Percentiles rank a stretch among this genome's conserved stretches.
Evolutionary conservation across 305 asterid species (phyloP).

Genomic region (Solanum hybrid): DNA sequence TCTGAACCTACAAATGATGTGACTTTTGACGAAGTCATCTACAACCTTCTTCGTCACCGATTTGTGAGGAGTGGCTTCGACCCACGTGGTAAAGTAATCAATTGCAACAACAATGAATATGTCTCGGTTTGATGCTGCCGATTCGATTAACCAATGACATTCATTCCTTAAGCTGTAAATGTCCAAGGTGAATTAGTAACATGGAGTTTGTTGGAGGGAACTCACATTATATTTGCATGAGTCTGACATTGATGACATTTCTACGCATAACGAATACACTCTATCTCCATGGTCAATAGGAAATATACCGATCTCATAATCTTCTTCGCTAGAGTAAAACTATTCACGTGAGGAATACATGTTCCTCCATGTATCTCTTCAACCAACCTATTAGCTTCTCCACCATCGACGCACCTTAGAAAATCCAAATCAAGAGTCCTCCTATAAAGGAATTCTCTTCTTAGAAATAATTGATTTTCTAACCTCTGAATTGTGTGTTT

Average conservation of each 20-base stretch:
- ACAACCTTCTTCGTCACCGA: not conserved
- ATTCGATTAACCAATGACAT: not conserved
- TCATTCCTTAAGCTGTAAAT: not conserved
- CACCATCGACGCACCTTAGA: not conserved
- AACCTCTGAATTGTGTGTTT: not conserved
- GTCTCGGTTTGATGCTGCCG: not conserved
- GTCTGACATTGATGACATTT: not conserved
- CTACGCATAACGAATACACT: not conserved
- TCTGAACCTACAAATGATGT: not conserved
- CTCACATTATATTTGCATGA: not conserved
- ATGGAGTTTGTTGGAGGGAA: not conserved
- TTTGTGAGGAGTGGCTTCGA: not conserved
- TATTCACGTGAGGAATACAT: not conserved
- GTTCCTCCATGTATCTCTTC: not conserved
- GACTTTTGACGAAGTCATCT: not conserved
- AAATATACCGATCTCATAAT: not conserved
- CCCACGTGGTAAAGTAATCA: not conserved
- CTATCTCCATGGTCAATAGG: not conserved
- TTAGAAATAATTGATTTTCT: not conserved
- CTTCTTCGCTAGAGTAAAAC: not conserved
- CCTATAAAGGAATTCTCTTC: not conserved
- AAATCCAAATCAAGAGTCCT: not conserved
- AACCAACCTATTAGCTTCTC: not conserved
- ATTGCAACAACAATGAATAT: not conserved
- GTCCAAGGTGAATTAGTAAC: not conserved